phyloP scores from a whole-genome alignment of 177 flowering plant genomes.

The Tripterygium wilfordii region DNA sequence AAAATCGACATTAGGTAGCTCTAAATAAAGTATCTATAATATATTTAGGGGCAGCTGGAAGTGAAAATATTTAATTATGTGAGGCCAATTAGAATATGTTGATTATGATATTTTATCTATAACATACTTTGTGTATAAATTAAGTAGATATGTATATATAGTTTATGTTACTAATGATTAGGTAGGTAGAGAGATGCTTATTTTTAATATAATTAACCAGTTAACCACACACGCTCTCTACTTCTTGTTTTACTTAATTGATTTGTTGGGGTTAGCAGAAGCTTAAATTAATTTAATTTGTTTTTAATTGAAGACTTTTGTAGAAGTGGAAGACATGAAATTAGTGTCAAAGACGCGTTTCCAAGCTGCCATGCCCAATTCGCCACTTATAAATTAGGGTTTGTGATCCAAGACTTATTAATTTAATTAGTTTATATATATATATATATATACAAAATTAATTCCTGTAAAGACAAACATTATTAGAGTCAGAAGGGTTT shows the following conservation, averaged over 20 bases:
- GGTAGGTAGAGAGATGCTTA: conserved; percentile 28
- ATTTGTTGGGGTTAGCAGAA: no score
- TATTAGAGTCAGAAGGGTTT: no score
- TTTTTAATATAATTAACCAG: neutral
- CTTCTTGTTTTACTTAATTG: conserved; percentile 3
- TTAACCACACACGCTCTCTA: neutral
- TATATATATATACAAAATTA: no score
- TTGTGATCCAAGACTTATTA: no score
- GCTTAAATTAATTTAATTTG: no score
- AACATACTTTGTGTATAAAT: neutral
- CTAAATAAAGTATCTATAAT: no score
- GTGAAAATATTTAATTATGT: no score
- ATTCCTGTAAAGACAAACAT: no score
- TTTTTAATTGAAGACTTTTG: neutral
- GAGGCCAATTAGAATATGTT: no score
- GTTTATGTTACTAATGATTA: conserved; percentile 20
- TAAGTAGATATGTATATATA: neutral
- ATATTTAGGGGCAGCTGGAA: no score
- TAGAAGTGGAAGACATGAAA: conserved; percentile 19
- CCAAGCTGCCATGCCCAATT: conserved; percentile 12
- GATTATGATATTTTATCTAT: neutral
- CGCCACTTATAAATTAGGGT: neutral
- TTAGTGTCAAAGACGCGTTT: conserved; percentile 14
- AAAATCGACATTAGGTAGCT: no score
- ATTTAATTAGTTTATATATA: no score